Evolutionary conservation across 2,329 filamentous ascomycete genomes (phyloP).

Genomic region (Hymenotorrendiella dingleyae): DNA sequence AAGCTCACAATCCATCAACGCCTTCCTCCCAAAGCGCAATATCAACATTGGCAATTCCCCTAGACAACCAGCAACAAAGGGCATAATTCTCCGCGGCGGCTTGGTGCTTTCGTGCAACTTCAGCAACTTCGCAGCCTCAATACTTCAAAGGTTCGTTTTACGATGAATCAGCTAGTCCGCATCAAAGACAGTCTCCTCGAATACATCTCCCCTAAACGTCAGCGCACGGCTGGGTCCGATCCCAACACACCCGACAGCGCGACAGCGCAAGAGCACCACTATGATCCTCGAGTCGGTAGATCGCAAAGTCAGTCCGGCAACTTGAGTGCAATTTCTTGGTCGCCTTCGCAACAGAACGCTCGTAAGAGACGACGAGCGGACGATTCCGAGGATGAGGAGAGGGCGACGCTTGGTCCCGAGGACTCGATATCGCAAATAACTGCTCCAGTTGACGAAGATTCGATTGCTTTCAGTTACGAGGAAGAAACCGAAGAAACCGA

Average conservation of each 20-base stretch:
- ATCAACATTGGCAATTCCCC: no score
- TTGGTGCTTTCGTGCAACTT: not conserved
- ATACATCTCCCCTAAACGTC: conserved; percentile 30
- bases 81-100: no score
- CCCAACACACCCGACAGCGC: conserved; percentile 12
- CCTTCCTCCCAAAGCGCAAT: no score
- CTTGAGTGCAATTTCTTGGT: conserved; percentile 10
- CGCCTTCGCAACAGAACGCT: conserved; percentile 15
- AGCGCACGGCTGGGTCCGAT: conserved; percentile 22
- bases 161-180: conserved; percentile 25
- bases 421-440: conserved; percentile 20
- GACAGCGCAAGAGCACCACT: conserved; percentile 10
- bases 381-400: conserved; percentile 12
- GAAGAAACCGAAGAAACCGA: not conserved
- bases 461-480: not conserved
- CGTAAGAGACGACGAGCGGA: conserved; percentile 24
- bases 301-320: conserved; percentile 11
- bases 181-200: conserved; percentile 25
- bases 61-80: no score
- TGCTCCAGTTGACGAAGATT: conserved; percentile 4
- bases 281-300: conserved; percentile 15
- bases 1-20: no score
- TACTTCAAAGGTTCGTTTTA: not conserved
- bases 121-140: not conserved
- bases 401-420: conserved; percentile 11